These are phyloP conservation scores for Thraustotheca clavata DNA, from an alignment of 352 stramenopile species.

Conservation along the genomic window DNA sequence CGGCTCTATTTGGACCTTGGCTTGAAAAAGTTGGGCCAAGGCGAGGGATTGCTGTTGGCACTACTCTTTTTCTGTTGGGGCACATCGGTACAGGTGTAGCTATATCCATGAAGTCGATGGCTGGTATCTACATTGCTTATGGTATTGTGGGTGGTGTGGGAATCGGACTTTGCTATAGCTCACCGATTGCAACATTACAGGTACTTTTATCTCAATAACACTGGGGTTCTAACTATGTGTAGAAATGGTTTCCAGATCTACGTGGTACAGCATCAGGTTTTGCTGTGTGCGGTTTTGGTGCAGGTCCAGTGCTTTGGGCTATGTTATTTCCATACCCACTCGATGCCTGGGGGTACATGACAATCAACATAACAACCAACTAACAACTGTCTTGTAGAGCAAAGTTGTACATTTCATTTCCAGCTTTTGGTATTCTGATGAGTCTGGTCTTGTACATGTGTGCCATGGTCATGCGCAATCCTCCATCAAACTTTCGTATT, in stretches of 20 bases:
- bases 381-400: no score
- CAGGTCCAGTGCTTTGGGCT: constrained; percentile 43
- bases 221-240: constrained; percentile 42
- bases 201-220: constrained; percentile 56
- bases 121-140: constrained; percentile 53
- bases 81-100: constrained; percentile 43
- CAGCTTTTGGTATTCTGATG: constrained; percentile 38
- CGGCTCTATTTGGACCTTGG: constrained; percentile 42
- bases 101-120: constrained; percentile 41
- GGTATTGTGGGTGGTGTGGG: constrained; percentile 52
- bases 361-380: no score
- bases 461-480: constrained; percentile 36
- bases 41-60: constrained; percentile 36
- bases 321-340: constrained; percentile 50
- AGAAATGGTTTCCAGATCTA: constrained; percentile 72
- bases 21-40: constrained; percentile 46
- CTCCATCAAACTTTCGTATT: constrained; percentile 34
- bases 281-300: constrained; percentile 46
- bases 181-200: constrained; percentile 25
- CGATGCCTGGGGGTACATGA: no score
- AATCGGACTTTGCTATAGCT: constrained; percentile 27
- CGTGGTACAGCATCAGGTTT: constrained; percentile 53
- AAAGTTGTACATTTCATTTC: no score
- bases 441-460: constrained; percentile 32
- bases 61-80: constrained; percentile 35